These are phyloP conservation scores for Cephalotrichum gorgonifer DNA, from an alignment of 2,329 filamentous ascomycete species.

Conservation along the genomic window DNA sequence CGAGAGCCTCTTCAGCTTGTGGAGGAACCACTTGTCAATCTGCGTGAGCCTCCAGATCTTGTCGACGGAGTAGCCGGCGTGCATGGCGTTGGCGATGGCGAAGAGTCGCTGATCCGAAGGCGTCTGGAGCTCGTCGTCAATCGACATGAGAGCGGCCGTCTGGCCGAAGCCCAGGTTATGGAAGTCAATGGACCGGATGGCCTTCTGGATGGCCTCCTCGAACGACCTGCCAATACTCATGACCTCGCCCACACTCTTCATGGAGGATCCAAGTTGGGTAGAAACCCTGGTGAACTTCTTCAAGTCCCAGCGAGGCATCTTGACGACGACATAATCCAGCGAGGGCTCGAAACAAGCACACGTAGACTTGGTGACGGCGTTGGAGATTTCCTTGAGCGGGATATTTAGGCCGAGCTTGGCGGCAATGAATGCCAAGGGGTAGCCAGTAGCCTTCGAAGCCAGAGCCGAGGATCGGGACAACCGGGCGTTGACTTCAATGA, in stretches of 20 bases:
- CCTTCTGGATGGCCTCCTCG: slow-evolving; percentile 97
- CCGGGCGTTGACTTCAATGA: slow-evolving; percentile 97
- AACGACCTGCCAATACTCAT: slow-evolving; percentile 97
- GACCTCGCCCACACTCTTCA: slow-evolving; percentile 99
- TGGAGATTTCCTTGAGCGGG: slow-evolving; percentile 90
- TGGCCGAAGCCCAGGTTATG: slow-evolving; percentile 93
- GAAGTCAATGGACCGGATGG: slow-evolving; percentile 89
- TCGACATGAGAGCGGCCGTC: slow-evolving; percentile 85
- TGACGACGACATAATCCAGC: slow-evolving; percentile 94
- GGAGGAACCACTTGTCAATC: slow-evolving; percentile 98
- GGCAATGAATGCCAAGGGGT: slow-evolving; percentile 90
- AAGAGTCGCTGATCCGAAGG: slow-evolving; percentile 96
- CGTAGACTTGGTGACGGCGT: slow-evolving; percentile 90
- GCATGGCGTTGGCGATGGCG: slow-evolving; percentile 96
- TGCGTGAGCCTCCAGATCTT: slow-evolving; percentile 98
- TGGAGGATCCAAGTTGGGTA: slow-evolving; percentile 89
- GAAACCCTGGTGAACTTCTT: slow-evolving; percentile 98
- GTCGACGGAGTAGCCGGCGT: slow-evolving; percentile 83
- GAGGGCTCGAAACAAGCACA: slow-evolving; percentile 98
- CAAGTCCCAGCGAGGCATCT: slow-evolving; percentile 97
- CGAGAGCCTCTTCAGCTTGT: slow-evolving; percentile 80
- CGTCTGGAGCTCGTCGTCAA: slow-evolving; percentile 91
- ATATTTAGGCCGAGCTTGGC: slow-evolving; percentile 94
- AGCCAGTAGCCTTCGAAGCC: slow-evolving; percentile 94
- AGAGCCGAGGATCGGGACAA: slow-evolving; percentile 90